Base-by-base conservation (phyloP, 768 basidiomycete species). In the Lentinula sp. region DNA sequence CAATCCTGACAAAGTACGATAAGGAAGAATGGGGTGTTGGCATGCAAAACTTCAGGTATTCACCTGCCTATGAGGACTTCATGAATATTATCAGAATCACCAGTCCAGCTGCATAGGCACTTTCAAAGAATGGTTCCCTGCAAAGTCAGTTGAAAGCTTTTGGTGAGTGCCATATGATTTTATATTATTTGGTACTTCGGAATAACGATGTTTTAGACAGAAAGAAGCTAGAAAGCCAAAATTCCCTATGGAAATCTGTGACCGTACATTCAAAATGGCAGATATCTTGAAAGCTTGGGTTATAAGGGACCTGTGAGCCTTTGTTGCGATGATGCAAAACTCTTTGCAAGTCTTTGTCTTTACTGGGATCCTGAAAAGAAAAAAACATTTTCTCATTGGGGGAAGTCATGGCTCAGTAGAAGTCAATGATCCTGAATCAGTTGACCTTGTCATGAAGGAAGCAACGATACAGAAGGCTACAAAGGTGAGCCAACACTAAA, bases 251-350 rank as follows among this genome's bases (percentile, higher is more conserved):
- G 33, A n/a, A 20, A 54, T 54, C 13, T 32, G 53, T 36, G 18
- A 32, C 12, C 20, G 13, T 32, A 32, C 53, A 13, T 54, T 54
- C 6, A 6, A 8, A 13, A 1, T 8, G 15, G 53, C 33, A n/a
- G 35, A 54, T 6, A 54, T 15, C 56, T 57, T 10, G 3, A 36
- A 42, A 16, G 33, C 9, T 28, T 57, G 7, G 37, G 32, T 33
- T 71, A 69, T 58, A 18, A 53, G 12, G 73, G 70, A 0, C 72
- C 71, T 0, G 46, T 70, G 35, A 66, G 58, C 2, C 55, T 77
- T 0, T 66, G 66, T 49, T 74, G 72, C 33, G 74, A 78, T 53
- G 76, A 78, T 50, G 74, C 74, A 0, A 75, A 77, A 59, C 68
- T 77, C 0, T 62, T 65, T 18, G 50, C 66, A 0, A 59, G 64